Evolutionary conservation across 768 basidiomycete species (phyloP), one percentile per base, ranked within the genome.

Genomic region (Baorangia bicolor): DNA sequence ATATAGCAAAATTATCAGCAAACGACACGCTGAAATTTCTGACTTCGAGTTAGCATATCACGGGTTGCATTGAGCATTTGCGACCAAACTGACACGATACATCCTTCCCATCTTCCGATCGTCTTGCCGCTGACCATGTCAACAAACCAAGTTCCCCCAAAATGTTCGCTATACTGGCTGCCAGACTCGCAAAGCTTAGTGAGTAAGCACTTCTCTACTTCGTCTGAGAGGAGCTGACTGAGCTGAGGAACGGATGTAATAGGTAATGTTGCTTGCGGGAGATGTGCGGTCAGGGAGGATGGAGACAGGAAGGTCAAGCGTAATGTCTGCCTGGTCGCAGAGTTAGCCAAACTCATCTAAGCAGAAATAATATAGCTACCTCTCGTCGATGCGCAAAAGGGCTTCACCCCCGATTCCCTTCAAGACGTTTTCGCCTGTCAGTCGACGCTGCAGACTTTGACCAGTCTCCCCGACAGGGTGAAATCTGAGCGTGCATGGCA

Each of bases 51-150:
- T 11, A 57, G 63, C 7, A 59, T 37, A n/a, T 34, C 23, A 51
- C 28, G 12, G 14, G 35, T 34, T 54, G 16, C 50, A 12, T 14
- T 13, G 20, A 38, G 11, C 8, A 44, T 33, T 42, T 50, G 28
- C 35, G 51, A 55, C 20, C 35, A 40, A 10, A 80, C 89, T 69
- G 64, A 91, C 90, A 91, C 58, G 20, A 86, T 83, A 59, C 81
- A 85, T 4, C 88, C 87, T 60, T 91, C 90, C 90, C 90, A 92
- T 64, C 88, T 78, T 8, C 88, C 90, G 23, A 92, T 81, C 21
- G 74, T 74, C 49, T 76, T 70, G 41, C 85, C 85, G 53, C 83
- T 82, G 51, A 87, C 79, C 42, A 82, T 66, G 61, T 93, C 90
- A 25, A 92, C 83, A 58, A 92, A 88, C 90, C 90, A 93, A 2